Conservation (phyloP, 2,329 filamentous ascomycete species). For the Fusarium bulbicola region DNA sequence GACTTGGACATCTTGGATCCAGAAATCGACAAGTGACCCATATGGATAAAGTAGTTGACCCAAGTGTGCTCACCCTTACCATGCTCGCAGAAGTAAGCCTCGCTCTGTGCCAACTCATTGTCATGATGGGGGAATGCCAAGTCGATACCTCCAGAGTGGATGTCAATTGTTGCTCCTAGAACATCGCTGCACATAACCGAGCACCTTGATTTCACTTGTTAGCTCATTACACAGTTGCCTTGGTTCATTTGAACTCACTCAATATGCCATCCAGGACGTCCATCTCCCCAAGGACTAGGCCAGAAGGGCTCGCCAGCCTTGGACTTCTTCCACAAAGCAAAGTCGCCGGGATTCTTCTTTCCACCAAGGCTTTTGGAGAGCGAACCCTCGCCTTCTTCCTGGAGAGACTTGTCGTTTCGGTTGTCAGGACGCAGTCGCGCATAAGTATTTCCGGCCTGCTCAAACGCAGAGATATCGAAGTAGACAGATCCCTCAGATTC, state of each 20-base stretch:
- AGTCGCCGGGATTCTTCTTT: slow-evolving; percentile 84
- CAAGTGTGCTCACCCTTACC: slow-evolving; percentile 71
- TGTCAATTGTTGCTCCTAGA: slow-evolving; percentile 86
- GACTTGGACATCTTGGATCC: slow-evolving; percentile 97
- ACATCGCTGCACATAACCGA: slow-evolving; percentile 93
- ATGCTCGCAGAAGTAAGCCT: slow-evolving; percentile 77
- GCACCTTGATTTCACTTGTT: slow-evolving; percentile 58
- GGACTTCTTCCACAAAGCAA: slow-evolving; percentile 92
- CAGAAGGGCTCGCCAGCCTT: slow-evolving; percentile 93
- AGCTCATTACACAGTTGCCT: neutral
- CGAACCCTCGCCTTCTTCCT: slow-evolving; percentile 90
- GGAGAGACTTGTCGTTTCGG: slow-evolving; percentile 81
- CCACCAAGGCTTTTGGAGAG: slow-evolving; percentile 68
- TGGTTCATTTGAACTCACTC: slow-evolving; percentile 57
- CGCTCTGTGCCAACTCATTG: slow-evolving; percentile 90
- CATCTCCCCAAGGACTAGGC: slow-evolving; percentile 87
- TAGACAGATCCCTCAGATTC: slow-evolving; percentile 86
- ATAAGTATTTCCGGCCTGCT: slow-evolving; percentile 84
- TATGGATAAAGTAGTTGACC: slow-evolving; percentile 97
- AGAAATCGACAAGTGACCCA: slow-evolving; percentile 86
- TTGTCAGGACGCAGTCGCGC: slow-evolving; percentile 87
- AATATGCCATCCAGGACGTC: slow-evolving; percentile 95
- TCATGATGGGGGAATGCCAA: slow-evolving; percentile 92
- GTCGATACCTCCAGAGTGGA: slow-evolving; percentile 93
- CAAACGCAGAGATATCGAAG: slow-evolving; percentile 90